Evolutionary conservation across 2,329 filamentous ascomycete species (phyloP), one percentile per base, ranked within the genome.

Genomic region (Ilyonectria destructans): DNA sequence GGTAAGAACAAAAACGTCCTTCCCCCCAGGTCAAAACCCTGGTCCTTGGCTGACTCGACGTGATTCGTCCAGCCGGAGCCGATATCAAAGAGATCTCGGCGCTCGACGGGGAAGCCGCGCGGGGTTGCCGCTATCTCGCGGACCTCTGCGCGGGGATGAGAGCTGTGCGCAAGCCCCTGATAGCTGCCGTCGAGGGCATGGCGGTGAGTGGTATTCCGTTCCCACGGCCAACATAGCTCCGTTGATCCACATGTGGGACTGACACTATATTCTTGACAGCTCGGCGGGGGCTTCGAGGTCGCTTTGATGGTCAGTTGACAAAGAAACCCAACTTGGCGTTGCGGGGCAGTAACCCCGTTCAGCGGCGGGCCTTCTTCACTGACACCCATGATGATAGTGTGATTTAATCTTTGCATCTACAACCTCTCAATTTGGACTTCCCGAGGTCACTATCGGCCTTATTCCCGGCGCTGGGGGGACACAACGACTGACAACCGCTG

Each of bases 281-380:
- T 87, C 23, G 85, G 85, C 29, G 85, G 85, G 15, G 85, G 85
- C 4, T 87, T 85, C 60, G 85, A 87, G 66, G 74, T 87, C 46
- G 84, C 84, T 4, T 77, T 87, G 26, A 82, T 82, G 71, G 83
- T 85, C 74, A 76, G 72, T 77, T 26, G 31, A 46, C 33, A 19
- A 21, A 19, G 33, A 37, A 37, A 13, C 10, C 33, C 13, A 37
- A 37, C 7, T 37, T 15, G 13, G 33, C 33, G 33, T 37, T 37
- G 33, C 33, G 13, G 33, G 7, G 33, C 33, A 37, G 33, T 37
- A 37, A 13, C 33, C 6, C 33, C 33, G 33, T 3, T 37, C 7
- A 13, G 33, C 33, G 33, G 33, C 13, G 33, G 29, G 35, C 51
- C 17, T 35, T 21, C 5, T 17, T 21, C 3, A 21, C 31, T 54